These are phyloP conservation scores for Penicillium silybi DNA, from an alignment of 495 filamentous ascomycete species.

Conservation along the genomic window DNA sequence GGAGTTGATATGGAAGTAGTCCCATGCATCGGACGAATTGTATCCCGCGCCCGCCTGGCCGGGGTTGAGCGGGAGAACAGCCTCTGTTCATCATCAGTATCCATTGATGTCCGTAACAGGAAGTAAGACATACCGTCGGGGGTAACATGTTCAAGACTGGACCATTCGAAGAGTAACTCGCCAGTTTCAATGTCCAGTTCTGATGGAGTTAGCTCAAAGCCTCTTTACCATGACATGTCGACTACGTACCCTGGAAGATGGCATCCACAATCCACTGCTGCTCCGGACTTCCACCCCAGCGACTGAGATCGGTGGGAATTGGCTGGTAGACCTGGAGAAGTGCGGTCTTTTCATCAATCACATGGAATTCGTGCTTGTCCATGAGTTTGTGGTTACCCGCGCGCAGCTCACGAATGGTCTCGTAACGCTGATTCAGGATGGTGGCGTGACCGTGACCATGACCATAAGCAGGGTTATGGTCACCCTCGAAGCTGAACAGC, in stretches of 20 bases:
- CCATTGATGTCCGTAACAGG: neutral
- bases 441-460: conserved; percentile 51
- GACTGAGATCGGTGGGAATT: conserved; percentile 29
- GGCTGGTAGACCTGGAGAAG: conserved; percentile 42
- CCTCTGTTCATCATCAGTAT: conserved; percentile 29
- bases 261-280: conserved; percentile 45
- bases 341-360: conserved; percentile 40
- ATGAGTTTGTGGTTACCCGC: conserved; percentile 51
- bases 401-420: conserved; percentile 50
- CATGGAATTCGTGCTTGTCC: conserved; percentile 53
- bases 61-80: conserved; percentile 48
- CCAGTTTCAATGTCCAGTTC: conserved; percentile 39
- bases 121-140: conserved; percentile 36
- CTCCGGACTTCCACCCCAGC: conserved; percentile 32
- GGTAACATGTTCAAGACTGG: conserved; percentile 36
- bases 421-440: conserved; percentile 49
- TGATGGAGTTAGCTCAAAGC: conserved; percentile 2
- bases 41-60: conserved; percentile 50
- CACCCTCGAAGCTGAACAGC: conserved; percentile 51
- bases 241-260: conserved; percentile 34
- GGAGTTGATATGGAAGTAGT: conserved; percentile 41
- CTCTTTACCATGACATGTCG: neutral
- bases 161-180: conserved; percentile 41
- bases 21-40: conserved; percentile 40
- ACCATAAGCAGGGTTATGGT: conserved; percentile 51